phyloP scores from a whole-genome alignment of 768 basidiomycete species.

The Lentinula guzmanii region DNA sequence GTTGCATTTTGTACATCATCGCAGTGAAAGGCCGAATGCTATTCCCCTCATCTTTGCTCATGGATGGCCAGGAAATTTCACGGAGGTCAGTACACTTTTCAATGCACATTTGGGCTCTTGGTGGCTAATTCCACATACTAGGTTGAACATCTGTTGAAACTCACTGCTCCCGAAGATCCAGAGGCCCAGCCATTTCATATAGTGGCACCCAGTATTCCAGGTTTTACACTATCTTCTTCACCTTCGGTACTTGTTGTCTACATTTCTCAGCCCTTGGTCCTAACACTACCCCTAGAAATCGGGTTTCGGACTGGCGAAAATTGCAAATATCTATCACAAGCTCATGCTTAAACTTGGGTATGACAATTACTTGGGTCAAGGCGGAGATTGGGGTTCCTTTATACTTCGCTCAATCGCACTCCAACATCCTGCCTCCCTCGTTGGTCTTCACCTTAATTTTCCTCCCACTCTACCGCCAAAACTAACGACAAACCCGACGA shows the following conservation, averaged over 20 bases:
- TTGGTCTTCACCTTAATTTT: conserved; percentile 25
- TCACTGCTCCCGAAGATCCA: conserved; percentile 22
- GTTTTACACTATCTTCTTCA: conserved; percentile 26
- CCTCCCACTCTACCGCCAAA: conserved; percentile 18
- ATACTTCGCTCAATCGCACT: conserved; percentile 21
- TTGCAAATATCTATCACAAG: conserved; percentile 24
- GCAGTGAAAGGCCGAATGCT: conserved; percentile 30
- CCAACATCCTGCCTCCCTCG: conserved; percentile 17
- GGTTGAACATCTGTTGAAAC: conserved; percentile 22
- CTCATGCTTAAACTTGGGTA: conserved; percentile 27
- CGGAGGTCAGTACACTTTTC: conserved; percentile 18
- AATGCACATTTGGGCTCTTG: background rate
- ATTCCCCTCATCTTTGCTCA: conserved; percentile 52
- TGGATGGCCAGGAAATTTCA: conserved; percentile 41
- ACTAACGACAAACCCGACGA: conserved; percentile 16
- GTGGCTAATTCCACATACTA: background rate
- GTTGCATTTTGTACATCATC: conserved; percentile 49
- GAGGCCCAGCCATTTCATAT: conserved; percentile 26
- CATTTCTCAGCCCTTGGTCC: no score
- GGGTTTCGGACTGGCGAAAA: conserved; percentile 18
- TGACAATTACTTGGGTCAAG: conserved; percentile 23
- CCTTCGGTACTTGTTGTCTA: conserved; percentile 16
- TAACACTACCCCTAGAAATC: conserved; percentile 11
- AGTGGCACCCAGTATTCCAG: conserved; percentile 25
- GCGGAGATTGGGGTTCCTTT: conserved; percentile 27